Base-by-base conservation (phyloP, 768 basidiomycete species). In the Boletus sp. region DNA sequence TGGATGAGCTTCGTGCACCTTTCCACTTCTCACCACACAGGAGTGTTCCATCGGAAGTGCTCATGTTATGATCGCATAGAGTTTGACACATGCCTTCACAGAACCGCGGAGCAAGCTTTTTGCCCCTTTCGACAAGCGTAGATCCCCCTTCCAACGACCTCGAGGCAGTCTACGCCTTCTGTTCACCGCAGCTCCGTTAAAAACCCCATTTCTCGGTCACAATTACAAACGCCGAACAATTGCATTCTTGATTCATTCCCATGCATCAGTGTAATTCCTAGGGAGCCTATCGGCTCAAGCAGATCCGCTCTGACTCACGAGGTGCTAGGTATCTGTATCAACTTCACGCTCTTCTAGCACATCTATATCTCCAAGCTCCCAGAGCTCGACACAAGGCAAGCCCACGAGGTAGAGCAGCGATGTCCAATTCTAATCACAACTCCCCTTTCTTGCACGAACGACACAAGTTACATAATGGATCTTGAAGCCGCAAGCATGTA, bases 271-370 rank as follows among this genome's bases (percentile, higher is more conserved):
- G 11, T 18, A 10, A 4, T 40, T 11, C 11, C 28, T 5, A 47
- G 30, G 6, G 24, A 24, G 24, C 24, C 24, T 24, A 47, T 47
- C 30, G 14, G 18, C 33, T 6, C 9, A 2, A 41, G 12, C 15
- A 29, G 35, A 56, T 53, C 46, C 54, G 52, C 14, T 64, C 20
- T 28, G 45, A 42, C 46, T 47, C 62, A 56, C 58, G 52, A 47
- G 18, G 4, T 41, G 7, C 24, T 14, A 14, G 28, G 14, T 20
- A 44, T 24, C 30, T 9, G 7, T 7, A 47, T 41, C 9, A 15
- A 7, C 10, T 18, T 39, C 33, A 29, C 36, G 51, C 11, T 24
- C 32, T 29, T 33, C 11, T 7, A 29, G 35, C 24, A 55, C 24
- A 28, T 30, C 20, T 4, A 9, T 7, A 15, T 17, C 15, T 15